These are phyloP conservation scores for Candida methanosorbosa DNA, from an alignment of 805 yeast genomes.

Conservation along the genomic window DNA sequence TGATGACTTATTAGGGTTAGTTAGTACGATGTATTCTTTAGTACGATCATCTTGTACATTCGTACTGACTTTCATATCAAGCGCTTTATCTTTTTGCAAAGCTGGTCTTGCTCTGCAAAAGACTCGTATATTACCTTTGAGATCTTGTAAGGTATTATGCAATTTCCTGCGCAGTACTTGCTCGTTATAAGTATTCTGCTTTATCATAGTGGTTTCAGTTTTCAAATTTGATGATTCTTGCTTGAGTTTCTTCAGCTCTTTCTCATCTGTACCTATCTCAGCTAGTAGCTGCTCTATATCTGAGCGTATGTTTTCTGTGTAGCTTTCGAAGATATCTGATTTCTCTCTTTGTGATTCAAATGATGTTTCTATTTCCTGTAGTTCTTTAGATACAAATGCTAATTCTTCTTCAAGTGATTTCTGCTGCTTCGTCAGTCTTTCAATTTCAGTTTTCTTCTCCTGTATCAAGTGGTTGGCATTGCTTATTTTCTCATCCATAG, in stretches of 20 bases:
- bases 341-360: conserved; percentile 2
- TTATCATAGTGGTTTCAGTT: conserved; percentile 15
- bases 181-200: conserved; percentile 19
- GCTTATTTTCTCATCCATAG: background rate
- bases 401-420: background rate
- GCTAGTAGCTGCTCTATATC: conserved; percentile 4
- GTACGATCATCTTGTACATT: background rate
- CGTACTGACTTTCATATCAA: conserved; percentile 7
- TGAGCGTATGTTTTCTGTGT: conserved; percentile 2
- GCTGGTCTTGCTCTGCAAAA: conserved; percentile 77
- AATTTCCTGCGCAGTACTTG: conserved; percentile 40
- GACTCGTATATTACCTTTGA: conserved; percentile 89
- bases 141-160: conserved; percentile 72
- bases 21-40: conserved; percentile 20
- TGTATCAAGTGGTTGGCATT: background rate
- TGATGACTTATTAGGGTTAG: conserved; percentile 8
- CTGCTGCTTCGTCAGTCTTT: background rate
- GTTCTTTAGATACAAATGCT: background rate
- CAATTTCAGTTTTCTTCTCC: background rate
- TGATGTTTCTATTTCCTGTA: background rate
- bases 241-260: conserved; percentile 2
- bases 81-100: conserved; percentile 7
- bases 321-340: conserved; percentile 3
- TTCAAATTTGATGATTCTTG: background rate
- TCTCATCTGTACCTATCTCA: no score